These are phyloP conservation scores for Sporothrix curviconia DNA, from an alignment of 2,329 filamentous ascomycete genomes.

Conservation along the genomic window DNA sequence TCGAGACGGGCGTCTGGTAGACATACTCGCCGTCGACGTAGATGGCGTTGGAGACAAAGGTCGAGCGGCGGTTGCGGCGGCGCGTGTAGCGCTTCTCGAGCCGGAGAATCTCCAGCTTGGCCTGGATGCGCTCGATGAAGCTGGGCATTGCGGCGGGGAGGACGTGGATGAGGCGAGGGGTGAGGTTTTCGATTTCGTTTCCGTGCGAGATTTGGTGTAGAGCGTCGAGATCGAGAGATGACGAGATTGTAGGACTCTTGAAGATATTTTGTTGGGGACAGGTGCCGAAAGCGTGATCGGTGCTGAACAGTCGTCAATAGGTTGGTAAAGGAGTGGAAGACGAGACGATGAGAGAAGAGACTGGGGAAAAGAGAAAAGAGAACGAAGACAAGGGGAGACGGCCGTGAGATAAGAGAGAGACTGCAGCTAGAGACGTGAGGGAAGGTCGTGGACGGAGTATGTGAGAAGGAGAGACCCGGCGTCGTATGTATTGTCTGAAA, in stretches of 20 bases:
- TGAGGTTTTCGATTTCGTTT: not conserved
- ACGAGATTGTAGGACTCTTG: not conserved
- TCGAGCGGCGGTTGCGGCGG: constrained; percentile 76
- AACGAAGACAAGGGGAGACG: not conserved
- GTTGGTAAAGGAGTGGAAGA: not conserved
- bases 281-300: not conserved
- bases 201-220: not conserved
- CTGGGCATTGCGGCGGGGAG: constrained; percentile 19
- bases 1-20: constrained; percentile 60
- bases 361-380: not conserved
- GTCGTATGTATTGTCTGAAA: too few relatives aligned
- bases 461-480: too few relatives aligned
- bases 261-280: not conserved
- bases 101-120: constrained; percentile 82
- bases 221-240: not conserved
- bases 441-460: too few relatives aligned
- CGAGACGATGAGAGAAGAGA: not conserved
- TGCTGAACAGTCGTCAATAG: not conserved
- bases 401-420: not conserved
- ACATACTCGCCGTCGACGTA: constrained; percentile 97
- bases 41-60: constrained; percentile 79
- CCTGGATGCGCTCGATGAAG: constrained; percentile 54
- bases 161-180: too few relatives aligned
- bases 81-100: constrained; percentile 93
- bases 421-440: too few relatives aligned